Evolutionary conservation across 2,329 filamentous ascomycete genomes (phyloP), one percentile per base, ranked within the genome.

Genomic region (Amylocarpus encephaloides): DNA sequence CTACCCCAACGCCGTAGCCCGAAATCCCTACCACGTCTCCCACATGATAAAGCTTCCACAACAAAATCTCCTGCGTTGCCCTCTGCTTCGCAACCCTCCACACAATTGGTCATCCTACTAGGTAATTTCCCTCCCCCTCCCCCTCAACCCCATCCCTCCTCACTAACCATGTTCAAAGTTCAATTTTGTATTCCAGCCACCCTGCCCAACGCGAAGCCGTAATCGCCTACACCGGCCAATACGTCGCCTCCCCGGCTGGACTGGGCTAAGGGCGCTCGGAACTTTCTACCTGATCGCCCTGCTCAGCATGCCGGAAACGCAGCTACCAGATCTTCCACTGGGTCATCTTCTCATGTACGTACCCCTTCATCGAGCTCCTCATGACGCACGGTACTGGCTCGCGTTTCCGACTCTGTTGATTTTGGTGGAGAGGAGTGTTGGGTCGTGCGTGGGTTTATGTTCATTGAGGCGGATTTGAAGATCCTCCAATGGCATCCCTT

Each of bases 401-500:
- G 75, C 75, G 1, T 71, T 79, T 19, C 78, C 77, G 0, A 73
- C 74, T 0, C 64, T 79, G 0, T 59, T 80, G 0, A 70, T 81
- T 1, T 54, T 79, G 0, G 53, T 71, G 1, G 78, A 80, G 57
- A 70, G 78, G 1, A 46, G 61, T 0, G 68, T 70, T n/a, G 77
- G 7, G 35, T 79, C 1, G 55, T 68, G 1, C 63, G 73, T 0
- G 74, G 76, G 0, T 76, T 80, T 54, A 68, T 72, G 43, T 68
- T 62, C 6, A 71, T 80, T n/a, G 62, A 66, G 2, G 77, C 75
- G 0, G 70, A 67, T 3, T 61, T 79, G 15, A 68, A 72, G 40
- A 59, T 78, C 1, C 64, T 76, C 50, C 76, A 80, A 56, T 81
- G 77, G 77, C 77, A 81, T 49, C 78, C 77, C 0, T 81, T 81